A percentile compares a stretch with the other conserved stretches of the same genome.
phyloP scores from a whole-genome alignment of 2,329 filamentous ascomycete genomes.

The Diaporthe longicolla region DNA sequence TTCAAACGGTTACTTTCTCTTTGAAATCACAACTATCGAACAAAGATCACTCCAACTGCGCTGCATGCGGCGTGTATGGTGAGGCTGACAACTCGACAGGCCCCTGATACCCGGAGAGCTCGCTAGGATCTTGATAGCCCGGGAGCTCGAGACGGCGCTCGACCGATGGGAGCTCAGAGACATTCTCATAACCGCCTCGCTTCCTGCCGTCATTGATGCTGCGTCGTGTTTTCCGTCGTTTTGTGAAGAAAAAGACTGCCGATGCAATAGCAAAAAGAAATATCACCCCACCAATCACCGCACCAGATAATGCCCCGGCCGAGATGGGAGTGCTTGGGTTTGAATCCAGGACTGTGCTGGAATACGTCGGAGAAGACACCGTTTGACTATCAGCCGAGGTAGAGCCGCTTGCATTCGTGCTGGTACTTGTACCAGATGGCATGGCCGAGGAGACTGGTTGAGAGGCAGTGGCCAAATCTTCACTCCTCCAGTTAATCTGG shows the following conservation, averaged over 20 bases:
- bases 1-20: too few relatives aligned
- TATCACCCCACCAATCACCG: neutral
- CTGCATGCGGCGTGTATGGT: neutral
- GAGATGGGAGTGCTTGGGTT: neutral
- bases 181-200: neutral
- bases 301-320: conserved; percentile 9
- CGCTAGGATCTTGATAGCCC: neutral
- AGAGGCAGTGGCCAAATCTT: neutral
- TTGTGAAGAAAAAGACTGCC: neutral
- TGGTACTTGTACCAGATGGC: neutral
- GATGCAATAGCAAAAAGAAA: neutral
- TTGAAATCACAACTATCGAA: too few relatives aligned
- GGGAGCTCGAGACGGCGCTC: conserved; percentile 6
- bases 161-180: neutral
- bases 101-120: neutral
- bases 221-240: neutral
- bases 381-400: neutral
- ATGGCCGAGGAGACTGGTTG: neutral
- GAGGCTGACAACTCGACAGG: neutral
- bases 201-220: neutral
- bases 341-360: neutral
- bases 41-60: neutral
- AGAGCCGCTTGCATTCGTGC: neutral
- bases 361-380: neutral
- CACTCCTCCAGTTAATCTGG: conserved; percentile 25